Evolutionary conservation across 169 alveolate genomes (phyloP).

Genomic region (Neospora caninum): DNA sequence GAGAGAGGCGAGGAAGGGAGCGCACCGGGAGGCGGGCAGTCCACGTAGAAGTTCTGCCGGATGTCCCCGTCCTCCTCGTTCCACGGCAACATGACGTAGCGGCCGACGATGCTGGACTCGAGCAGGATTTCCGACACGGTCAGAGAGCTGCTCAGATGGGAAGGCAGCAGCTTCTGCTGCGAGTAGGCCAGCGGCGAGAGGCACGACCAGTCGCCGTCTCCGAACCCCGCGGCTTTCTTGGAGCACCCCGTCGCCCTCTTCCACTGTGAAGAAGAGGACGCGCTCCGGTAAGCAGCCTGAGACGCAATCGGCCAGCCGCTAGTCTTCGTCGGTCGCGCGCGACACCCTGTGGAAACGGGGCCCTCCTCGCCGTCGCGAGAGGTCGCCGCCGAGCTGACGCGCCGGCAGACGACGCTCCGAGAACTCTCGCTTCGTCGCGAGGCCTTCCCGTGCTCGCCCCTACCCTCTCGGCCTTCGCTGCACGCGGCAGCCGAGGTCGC

Average conservation of each 20-base stretch:
- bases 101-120: constrained; percentile 75
- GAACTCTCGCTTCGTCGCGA: not conserved
- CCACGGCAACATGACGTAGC: constrained; percentile 77
- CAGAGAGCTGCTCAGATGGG: not conserved
- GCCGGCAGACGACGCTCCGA: not conserved
- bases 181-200: not conserved
- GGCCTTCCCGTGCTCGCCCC: too few relatives aligned
- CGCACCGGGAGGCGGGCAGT: constrained; percentile 55
- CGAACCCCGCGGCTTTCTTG: not conserved
- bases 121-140: constrained; percentile 69
- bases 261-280: not conserved
- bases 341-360: too few relatives aligned
- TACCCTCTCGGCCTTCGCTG: not conserved
- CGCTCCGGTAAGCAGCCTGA: not conserved
- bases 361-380: not conserved
- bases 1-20: not conserved
- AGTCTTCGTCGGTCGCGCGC: too few relatives aligned
- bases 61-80: constrained; percentile 76
- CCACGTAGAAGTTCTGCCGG: constrained; percentile 67
- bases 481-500: not conserved
- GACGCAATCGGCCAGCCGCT: not conserved
- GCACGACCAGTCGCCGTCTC: too few relatives aligned
- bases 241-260: not conserved
- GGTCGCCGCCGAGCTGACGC: not conserved
- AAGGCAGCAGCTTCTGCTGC: constrained; percentile 23